These are phyloP conservation scores for Pelargonium fulgidum DNA, from an alignment of 441 rosid genomes.

Conservation along the genomic window DNA sequence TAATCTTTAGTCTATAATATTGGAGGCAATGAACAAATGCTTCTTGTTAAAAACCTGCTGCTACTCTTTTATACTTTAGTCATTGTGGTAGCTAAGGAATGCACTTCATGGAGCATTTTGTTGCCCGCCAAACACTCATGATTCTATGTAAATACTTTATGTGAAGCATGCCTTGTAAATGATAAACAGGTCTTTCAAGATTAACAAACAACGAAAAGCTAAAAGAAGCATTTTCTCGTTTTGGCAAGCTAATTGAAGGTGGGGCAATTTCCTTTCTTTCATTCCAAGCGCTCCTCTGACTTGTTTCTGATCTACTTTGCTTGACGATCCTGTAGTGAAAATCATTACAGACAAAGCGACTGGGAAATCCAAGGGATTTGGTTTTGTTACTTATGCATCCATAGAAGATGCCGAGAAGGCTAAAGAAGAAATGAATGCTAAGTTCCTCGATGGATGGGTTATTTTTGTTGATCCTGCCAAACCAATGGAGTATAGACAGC, in stretches of 20 bases:
- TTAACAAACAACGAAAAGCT: conserved; percentile 68
- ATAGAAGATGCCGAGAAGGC: conserved; percentile 88
- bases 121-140: background rate
- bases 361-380: conserved; percentile 80
- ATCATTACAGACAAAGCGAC: conserved; percentile 53
- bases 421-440: conserved; percentile 75
- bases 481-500: conserved; percentile 56
- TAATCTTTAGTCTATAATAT: background rate
- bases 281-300: background rate
- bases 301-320: conserved; percentile 1
- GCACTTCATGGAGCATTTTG: background rate
- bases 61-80: background rate
- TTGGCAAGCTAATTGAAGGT: conserved; percentile 80
- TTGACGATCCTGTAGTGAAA: conserved; percentile 44
- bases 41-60: background rate
- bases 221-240: conserved; percentile 62
- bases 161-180: conserved; percentile 10
- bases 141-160: background rate
- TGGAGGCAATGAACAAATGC: background rate
- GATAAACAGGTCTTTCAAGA: conserved; percentile 62
- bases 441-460: conserved; percentile 88
- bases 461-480: conserved; percentile 89
- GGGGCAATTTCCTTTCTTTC: conserved; percentile 6
- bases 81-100: background rate
- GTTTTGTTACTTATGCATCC: conserved; percentile 56